phyloP scores from a whole-genome alignment of 495 filamentous ascomycete species.

The Aspergillus indologenus region DNA sequence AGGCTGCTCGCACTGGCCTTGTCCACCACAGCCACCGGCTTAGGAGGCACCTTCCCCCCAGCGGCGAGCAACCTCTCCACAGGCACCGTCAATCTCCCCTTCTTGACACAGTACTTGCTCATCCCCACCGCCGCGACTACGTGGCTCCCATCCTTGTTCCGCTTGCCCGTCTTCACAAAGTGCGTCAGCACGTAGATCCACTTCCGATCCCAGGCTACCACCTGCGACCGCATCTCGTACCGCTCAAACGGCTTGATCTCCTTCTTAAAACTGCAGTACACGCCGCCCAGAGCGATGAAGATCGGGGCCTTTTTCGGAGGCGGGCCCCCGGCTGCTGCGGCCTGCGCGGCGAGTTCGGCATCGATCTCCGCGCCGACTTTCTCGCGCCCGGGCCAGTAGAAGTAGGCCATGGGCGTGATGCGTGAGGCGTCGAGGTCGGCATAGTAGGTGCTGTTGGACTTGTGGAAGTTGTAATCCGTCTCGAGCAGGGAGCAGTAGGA shows the following conservation, averaged over 20 bases:
- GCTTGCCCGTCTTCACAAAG: conserved; percentile 50
- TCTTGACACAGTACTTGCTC: too few species aligned
- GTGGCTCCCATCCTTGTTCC: not conserved
- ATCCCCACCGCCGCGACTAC: too few species aligned
- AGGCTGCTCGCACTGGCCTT: too few species aligned
- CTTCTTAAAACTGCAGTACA: conserved; percentile 61
- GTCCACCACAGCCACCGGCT: too few species aligned
- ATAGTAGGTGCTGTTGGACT: conserved; percentile 82
- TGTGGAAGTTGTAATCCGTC: conserved; percentile 88
- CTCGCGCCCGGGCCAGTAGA: conserved; percentile 26
- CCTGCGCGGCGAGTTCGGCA: too few species aligned
- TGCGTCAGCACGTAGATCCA: conserved; percentile 66
- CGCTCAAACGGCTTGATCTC: conserved; percentile 67
- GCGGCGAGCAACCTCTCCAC: too few species aligned
- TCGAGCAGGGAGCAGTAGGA: too few species aligned
- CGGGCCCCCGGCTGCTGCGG: too few species aligned
- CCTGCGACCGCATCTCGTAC: conserved; percentile 70
- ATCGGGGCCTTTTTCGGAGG: conserved; percentile 45
- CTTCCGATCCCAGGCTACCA: conserved; percentile 71
- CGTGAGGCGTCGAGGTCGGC: conserved; percentile 73
- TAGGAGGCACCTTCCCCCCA: too few species aligned
- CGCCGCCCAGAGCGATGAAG: conserved; percentile 61
- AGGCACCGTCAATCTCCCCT: too few species aligned
- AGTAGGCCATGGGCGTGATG: conserved; percentile 54
- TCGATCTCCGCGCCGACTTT: conserved; percentile 16